phyloP scores from a whole-genome alignment of 352 stramenopile genomes.

The Plasmopara viticola region DNA sequence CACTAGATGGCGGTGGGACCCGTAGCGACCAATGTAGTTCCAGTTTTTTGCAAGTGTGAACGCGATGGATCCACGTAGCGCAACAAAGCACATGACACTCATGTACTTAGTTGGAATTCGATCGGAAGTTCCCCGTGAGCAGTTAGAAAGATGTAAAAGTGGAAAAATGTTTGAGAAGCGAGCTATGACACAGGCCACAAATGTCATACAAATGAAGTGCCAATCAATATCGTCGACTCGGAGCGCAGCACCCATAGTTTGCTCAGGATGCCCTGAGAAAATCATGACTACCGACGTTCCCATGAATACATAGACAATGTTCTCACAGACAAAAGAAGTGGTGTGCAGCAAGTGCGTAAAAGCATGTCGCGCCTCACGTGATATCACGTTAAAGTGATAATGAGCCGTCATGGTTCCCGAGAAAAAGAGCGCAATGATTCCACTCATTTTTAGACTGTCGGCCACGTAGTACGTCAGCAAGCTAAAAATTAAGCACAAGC shows the following conservation, averaged over 20 bases:
- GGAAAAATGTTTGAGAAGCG: slow-evolving; percentile 79
- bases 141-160: slow-evolving; percentile 64
- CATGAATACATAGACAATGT: slow-evolving; percentile 85
- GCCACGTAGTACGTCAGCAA: slow-evolving; percentile 79
- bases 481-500: slow-evolving; percentile 77
- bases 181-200: slow-evolving; percentile 56
- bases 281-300: slow-evolving; percentile 78
- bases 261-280: slow-evolving; percentile 58
- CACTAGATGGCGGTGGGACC: slow-evolving; percentile 70
- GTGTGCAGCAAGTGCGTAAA: slow-evolving; percentile 82
- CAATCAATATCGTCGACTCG: slow-evolving; percentile 71
- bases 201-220: slow-evolving; percentile 65
- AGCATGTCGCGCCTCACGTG: slow-evolving; percentile 65
- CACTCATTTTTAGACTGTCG: slow-evolving; percentile 71
- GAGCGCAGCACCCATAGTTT: slow-evolving; percentile 43
- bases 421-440: slow-evolving; percentile 93
- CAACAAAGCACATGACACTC: slow-evolving; percentile 89
- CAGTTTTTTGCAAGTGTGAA: slow-evolving; percentile 88
- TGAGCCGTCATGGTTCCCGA: slow-evolving; percentile 85
- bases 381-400: slow-evolving; percentile 84
- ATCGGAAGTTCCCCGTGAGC: slow-evolving; percentile 37
- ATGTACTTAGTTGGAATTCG: slow-evolving; percentile 67
- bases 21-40: slow-evolving; percentile 58
- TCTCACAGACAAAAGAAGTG: slow-evolving; percentile 70
- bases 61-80: slow-evolving; percentile 89